These are phyloP conservation scores for Pulveroboletus ravenelii DNA, from an alignment of 768 basidiomycete genomes.

Conservation along the genomic window DNA sequence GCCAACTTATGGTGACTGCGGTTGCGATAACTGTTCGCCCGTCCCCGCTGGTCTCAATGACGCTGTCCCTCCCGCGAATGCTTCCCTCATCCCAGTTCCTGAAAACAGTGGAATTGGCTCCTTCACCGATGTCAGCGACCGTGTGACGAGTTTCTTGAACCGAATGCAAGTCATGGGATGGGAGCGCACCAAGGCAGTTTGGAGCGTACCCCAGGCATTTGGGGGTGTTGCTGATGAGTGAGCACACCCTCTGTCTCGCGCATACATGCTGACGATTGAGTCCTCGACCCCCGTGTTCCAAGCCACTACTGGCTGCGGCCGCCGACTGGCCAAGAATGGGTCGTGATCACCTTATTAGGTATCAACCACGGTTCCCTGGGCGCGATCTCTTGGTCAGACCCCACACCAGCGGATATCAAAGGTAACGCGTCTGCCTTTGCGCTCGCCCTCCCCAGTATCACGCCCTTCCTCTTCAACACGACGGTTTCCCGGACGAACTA, in stretches of 20 bases:
- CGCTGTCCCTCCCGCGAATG: conserved; percentile 23
- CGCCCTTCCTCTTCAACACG: conserved; percentile 43
- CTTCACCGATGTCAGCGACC: conserved; percentile 61
- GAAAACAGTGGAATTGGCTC: conserved; percentile 25
- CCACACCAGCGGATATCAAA: conserved; percentile 50
- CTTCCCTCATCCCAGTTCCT: conserved; percentile 13
- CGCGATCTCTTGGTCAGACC: conserved; percentile 47
- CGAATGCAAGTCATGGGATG: conserved; percentile 58
- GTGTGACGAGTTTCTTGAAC: conserved; percentile 61
- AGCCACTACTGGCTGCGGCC: conserved; percentile 53
- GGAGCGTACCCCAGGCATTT: conserved; percentile 79
- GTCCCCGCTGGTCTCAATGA: conserved; percentile 38
- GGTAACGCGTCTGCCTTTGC: conserved; percentile 48
- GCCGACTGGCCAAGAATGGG: conserved; percentile 65
- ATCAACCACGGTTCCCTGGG: conserved; percentile 68
- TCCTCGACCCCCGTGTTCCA: conserved; percentile 1
- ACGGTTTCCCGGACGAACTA: conserved; percentile 38
- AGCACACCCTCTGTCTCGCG: conserved; percentile 10
- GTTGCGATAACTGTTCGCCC: conserved; percentile 57
- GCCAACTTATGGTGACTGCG: conserved; percentile 63
- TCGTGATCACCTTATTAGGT: conserved; percentile 57
- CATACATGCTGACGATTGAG: not conserved
- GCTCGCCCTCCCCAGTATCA: conserved; percentile 41
- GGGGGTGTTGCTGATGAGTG: conserved; percentile 40
- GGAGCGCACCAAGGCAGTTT: conserved; percentile 63